Evolutionary conservation across 2,329 filamentous ascomycete species (phyloP).

Genomic region (Curvularia sp.): DNA sequence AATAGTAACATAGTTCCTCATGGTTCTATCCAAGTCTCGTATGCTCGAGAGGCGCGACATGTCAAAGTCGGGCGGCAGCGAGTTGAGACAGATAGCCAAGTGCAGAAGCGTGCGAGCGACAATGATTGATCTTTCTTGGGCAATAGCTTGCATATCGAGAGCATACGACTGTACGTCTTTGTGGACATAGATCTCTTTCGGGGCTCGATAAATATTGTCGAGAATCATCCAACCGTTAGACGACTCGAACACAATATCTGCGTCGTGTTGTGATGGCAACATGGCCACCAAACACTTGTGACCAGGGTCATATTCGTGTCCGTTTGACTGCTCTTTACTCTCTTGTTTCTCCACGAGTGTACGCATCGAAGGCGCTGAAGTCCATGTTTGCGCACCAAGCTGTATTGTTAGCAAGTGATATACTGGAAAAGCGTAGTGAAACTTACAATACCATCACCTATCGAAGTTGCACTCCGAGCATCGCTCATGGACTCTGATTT

Average conservation of each 20-base stretch:
- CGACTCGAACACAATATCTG: constrained; percentile 46
- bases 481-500: constrained; percentile 33
- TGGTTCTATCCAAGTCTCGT: constrained; percentile 43
- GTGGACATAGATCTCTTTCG: constrained; percentile 41
- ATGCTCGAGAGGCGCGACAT: constrained; percentile 35
- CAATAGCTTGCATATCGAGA: constrained; percentile 41
- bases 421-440: background rate
- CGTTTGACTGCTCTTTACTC: constrained; percentile 5
- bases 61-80: constrained; percentile 44
- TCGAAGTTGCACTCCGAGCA: constrained; percentile 36
- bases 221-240: constrained; percentile 49
- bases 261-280: constrained; percentile 47
- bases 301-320: constrained; percentile 30
- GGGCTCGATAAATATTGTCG: constrained; percentile 38
- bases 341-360: constrained; percentile 32
- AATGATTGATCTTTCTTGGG: constrained; percentile 38
- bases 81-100: constrained; percentile 44
- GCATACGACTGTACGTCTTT: constrained; percentile 43
- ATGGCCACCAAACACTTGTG: constrained; percentile 36
- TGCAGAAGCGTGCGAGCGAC: constrained; percentile 47
- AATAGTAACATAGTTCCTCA: constrained; percentile 43
- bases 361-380: constrained; percentile 38
- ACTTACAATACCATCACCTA: constrained; percentile 44
- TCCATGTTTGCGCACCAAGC: constrained; percentile 44
- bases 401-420: constrained; percentile 23